Percentiles rank a stretch among this genome's conserved stretches.
phyloP scores from a whole-genome alignment of 2,329 filamentous ascomycete genomes.

The Colletotrichum tropicicola region DNA sequence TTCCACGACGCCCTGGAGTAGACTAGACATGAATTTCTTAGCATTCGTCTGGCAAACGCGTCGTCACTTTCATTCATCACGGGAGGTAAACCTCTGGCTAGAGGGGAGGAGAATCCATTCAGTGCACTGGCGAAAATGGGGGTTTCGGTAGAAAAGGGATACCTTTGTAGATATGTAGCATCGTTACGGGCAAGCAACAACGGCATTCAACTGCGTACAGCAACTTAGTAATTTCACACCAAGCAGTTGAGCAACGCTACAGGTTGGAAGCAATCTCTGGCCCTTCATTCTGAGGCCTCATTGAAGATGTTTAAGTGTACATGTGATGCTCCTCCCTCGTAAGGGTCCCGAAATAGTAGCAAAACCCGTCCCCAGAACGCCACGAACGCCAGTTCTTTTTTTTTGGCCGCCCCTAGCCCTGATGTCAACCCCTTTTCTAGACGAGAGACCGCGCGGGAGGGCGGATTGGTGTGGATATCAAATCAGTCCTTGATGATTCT shows the following conservation, averaged over 20 bases:
- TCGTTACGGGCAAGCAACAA: constrained; percentile 15
- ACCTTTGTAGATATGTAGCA: constrained; percentile 28
- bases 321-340: constrained; percentile 2
- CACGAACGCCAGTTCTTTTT: constrained; percentile 14
- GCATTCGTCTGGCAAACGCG: neutral
- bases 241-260: too few relatives aligned
- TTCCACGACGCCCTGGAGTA: constrained; percentile 50
- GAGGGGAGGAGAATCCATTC: neutral
- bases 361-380: constrained; percentile 10
- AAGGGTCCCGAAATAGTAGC: neutral
- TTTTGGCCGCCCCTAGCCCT: constrained; percentile 2
- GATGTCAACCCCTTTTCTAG: neutral
- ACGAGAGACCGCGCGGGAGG: neutral
- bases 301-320: constrained; percentile 1
- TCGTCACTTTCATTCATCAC: constrained; percentile 24
- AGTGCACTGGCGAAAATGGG: constrained; percentile 25
- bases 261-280: neutral
- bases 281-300: constrained; percentile 3
- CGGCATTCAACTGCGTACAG: constrained; percentile 21
- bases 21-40: neutral
- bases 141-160: constrained; percentile 29
- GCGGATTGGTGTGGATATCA: too few relatives aligned
- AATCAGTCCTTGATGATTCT: too few relatives aligned
- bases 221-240: too few relatives aligned
- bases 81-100: constrained; percentile 17